Evolutionary conservation across 495 filamentous ascomycete species (phyloP).

Genomic region (Aspergillus funiculosus): DNA sequence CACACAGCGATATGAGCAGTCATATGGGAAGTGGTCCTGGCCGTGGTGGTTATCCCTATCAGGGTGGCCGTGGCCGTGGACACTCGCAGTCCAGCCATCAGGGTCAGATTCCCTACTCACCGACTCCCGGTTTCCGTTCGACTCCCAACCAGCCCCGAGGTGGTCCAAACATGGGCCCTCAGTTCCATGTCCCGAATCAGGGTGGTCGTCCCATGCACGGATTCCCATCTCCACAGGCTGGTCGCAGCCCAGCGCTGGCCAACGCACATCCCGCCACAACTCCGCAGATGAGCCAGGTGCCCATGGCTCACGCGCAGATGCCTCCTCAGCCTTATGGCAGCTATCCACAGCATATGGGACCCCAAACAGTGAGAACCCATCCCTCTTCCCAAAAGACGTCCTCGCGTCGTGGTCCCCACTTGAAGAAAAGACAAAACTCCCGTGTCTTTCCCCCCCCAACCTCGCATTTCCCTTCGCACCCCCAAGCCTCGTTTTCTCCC

Average conservation of each 20-base stretch:
- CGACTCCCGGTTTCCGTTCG: constrained; percentile 52
- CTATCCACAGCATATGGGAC: constrained; percentile 57
- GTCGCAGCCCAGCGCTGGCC: constrained; percentile 67
- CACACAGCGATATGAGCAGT: constrained; percentile 69
- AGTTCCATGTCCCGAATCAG: constrained; percentile 54
- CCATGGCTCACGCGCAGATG: constrained; percentile 53
- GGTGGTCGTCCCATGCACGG: constrained; percentile 46
- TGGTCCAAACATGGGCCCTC: constrained; percentile 55
- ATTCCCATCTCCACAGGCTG: constrained; percentile 51
- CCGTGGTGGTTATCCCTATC: constrained; percentile 49
- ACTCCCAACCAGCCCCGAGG: constrained; percentile 59
- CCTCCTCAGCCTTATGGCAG: constrained; percentile 49
- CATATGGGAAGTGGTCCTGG: constrained; percentile 45
- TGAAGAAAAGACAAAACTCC: constrained; percentile 16
- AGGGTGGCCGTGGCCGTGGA: constrained; percentile 65
- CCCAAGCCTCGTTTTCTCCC: constrained; percentile 26
- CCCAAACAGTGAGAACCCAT: constrained; percentile 62
- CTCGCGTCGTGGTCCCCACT: constrained; percentile 23
- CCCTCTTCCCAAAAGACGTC: constrained; percentile 21
- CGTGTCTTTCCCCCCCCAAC: constrained; percentile 19
- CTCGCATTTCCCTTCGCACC: constrained; percentile 10
- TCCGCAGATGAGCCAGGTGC: constrained; percentile 59
- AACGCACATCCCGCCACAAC: constrained; percentile 63
- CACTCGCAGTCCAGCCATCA: constrained; percentile 54
- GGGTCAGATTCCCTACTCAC: constrained; percentile 63